Base-by-base conservation (phyloP, 2,329 filamentous ascomycete species). In the Phaeosphaeriaceae sp. region DNA sequence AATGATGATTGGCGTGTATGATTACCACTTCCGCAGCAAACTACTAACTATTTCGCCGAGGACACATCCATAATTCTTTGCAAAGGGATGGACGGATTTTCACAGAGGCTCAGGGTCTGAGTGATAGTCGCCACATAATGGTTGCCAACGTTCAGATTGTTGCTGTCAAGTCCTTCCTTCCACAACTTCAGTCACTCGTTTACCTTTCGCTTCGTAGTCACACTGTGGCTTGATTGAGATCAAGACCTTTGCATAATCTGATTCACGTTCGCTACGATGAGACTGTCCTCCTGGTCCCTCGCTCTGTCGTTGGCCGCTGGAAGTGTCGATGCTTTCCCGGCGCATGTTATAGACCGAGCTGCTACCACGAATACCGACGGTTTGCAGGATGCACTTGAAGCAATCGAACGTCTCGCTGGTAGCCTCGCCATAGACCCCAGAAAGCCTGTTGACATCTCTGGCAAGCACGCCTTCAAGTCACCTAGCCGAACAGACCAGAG, bases 401-500 rank as follows among this genome's bases (percentile, higher is more conserved):
- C 56, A 1, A 54, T 68, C 7, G 52, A 65, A 7, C 52, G 63
- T 11, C 59, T 62, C 48, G 56, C 43, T 21, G 56, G 60, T n/a
- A 55, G 56, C 6, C 52, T 65, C 17, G 49, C 61, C 30, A 19
- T 69, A 17, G 61, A 67, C 32, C 22, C 52, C 15, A 79, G 44
- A 61, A 66, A 56, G 72, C 73, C 32, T 72, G 80, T 65, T 46
- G 70, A 50, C 9, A 32, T 60, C 19, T 60, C 64, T 19, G 65
- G 63, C 21, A 56, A 55, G 48, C 58, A 69, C 21, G 55, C 60
- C 10, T 82, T 77, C 51, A 60, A 72, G 19, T 73, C 78, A 13
- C 79, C 80, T 3, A 69, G 66, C 2, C 57, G 68, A 2, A 71
- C 65, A 15, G 81, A 82, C 57, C 78, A 82, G 49, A 77, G 79